Conservation (phyloP, 2,329 filamentous ascomycete species). For the Colletotrichum endophyticum region DNA sequence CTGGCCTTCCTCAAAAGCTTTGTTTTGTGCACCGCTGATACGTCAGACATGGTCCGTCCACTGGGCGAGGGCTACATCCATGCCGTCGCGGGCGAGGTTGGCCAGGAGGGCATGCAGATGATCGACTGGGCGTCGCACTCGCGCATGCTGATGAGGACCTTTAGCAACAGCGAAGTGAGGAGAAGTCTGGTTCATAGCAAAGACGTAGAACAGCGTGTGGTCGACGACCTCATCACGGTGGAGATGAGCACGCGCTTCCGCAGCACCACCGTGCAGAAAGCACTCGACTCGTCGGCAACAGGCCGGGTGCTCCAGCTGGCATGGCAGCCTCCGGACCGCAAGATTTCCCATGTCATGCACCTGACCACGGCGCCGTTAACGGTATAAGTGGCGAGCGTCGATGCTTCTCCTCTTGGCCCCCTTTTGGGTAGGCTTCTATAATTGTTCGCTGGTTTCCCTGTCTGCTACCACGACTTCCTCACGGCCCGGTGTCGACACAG, state of each 20-base stretch:
- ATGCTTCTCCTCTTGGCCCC: not conserved
- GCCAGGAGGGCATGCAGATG: not conserved
- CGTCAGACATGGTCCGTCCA: not conserved
- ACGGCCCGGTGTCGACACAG: not conserved
- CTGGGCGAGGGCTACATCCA: slow-evolving; percentile 14
- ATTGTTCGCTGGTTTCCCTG: not conserved
- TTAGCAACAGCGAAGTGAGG: slow-evolving; percentile 11
- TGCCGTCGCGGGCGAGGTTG: slow-evolving; percentile 6
- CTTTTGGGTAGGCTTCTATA: not conserved
- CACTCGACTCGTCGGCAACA: not conserved
- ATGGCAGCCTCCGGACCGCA: slow-evolving; percentile 17
- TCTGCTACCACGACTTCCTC: not conserved
- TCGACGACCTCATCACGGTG: slow-evolving; percentile 1
- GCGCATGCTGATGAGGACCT: not conserved
- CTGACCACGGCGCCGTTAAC: slow-evolving; percentile 5
- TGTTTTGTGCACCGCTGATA: slow-evolving; percentile 2
- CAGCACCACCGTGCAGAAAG: not conserved
- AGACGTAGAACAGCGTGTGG: not conserved
- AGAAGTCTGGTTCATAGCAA: not conserved
- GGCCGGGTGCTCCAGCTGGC: slow-evolving; percentile 12
- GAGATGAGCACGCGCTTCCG: slow-evolving; percentile 11
- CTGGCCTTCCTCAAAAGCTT: slow-evolving; percentile 12
- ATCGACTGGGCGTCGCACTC: slow-evolving; percentile 3
- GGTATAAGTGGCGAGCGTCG: not conserved
- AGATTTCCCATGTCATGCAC: slow-evolving; percentile 13